Evolutionary conservation across 768 basidiomycete species (phyloP).

Genomic region (Mycena capillaripes): DNA sequence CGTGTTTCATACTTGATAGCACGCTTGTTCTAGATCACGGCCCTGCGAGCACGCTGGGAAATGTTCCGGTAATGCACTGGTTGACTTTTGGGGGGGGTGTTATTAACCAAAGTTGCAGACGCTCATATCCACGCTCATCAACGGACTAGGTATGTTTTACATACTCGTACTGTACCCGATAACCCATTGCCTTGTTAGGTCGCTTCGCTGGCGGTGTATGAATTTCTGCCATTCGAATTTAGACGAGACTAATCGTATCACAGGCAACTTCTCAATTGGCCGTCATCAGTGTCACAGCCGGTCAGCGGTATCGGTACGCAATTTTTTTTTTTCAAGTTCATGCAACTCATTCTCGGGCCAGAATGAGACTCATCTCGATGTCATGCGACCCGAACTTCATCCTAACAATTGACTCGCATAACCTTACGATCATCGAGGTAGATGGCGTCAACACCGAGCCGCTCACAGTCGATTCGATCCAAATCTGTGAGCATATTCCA

Average conservation of each 20-base stretch:
- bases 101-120: not conserved
- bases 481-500: conserved; percentile 55
- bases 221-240: not conserved
- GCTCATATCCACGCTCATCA: conserved; percentile 44
- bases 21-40: not conserved
- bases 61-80: not conserved
- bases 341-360: not conserved
- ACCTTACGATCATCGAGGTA: conserved; percentile 45
- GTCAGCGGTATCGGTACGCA: conserved; percentile 50
- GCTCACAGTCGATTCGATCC: conserved; percentile 56
- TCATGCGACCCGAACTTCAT: conserved; percentile 52
- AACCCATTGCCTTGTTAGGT: not conserved
- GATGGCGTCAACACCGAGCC: conserved; percentile 61
- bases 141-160: conserved; percentile 41
- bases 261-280: conserved; percentile 41
- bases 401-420: conserved; percentile 56
- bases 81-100: too few relatives aligned
- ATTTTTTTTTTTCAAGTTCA: not conserved
- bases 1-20: too few relatives aligned
- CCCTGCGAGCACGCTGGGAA: conserved; percentile 38
- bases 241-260: too few relatives aligned
- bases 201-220: conserved; percentile 32
- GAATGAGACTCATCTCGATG: conserved; percentile 49
- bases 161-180: not conserved
- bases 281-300: conserved; percentile 50